phyloP scores from a whole-genome alignment of 2,329 filamentous ascomycete genomes.

The Colletotrichum brevisporum region DNA sequence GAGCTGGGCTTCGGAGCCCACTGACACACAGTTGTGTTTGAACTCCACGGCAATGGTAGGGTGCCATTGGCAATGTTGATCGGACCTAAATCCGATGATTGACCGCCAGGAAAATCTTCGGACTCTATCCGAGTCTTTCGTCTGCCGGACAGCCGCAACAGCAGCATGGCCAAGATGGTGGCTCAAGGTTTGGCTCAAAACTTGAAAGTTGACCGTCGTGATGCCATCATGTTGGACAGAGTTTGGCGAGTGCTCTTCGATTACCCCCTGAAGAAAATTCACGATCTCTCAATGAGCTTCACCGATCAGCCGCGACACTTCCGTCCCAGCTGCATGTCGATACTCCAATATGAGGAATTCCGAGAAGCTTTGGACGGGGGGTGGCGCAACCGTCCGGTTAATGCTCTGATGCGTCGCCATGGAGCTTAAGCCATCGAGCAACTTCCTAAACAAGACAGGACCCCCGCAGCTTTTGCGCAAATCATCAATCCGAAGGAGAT shows the following conservation, averaged over 20 bases:
- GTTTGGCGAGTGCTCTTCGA: conserved; percentile 15
- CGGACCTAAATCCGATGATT: conserved; percentile 19
- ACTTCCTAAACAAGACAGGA: conserved; percentile 18
- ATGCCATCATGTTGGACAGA: conserved; percentile 16
- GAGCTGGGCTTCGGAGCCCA: neutral
- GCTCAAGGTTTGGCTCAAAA: conserved; percentile 30
- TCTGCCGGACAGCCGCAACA: conserved; percentile 5
- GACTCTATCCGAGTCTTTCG: neutral
- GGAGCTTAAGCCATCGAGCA: conserved; percentile 31
- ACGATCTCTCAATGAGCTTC: conserved; percentile 4
- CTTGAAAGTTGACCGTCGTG: conserved; percentile 24
- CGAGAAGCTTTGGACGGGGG: conserved; percentile 22
- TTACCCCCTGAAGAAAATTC: conserved; percentile 15
- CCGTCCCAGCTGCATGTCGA: neutral
- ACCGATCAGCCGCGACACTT: neutral
- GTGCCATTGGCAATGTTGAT: conserved; percentile 20
- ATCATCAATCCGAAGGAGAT: conserved; percentile 32
- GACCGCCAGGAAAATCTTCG: conserved; percentile 14
- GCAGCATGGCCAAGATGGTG: neutral
- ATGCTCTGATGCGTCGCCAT: conserved; percentile 16
- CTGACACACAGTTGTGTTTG: conserved; percentile 25
- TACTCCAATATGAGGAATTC: neutral
- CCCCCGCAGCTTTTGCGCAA: conserved; percentile 16
- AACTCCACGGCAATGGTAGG: conserved; percentile 15
- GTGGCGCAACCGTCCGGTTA: conserved; percentile 13